A percentile compares a stretch with the other conserved stretches of the same genome.
phyloP scores from a whole-genome alignment of 164 flowering plant genomes.

The Amborella trichopoda region DNA sequence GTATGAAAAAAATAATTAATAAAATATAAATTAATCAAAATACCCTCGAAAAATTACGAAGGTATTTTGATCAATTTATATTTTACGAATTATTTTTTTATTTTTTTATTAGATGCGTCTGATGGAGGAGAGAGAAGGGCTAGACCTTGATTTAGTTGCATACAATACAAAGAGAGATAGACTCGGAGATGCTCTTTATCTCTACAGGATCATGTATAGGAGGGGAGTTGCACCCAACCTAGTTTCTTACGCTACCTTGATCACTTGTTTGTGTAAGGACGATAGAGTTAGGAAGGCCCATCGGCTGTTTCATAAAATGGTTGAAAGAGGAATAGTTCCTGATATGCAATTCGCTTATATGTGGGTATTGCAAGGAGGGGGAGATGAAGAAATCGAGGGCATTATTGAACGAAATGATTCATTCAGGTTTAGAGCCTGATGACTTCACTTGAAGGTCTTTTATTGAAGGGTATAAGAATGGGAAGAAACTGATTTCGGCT shows the following conservation, averaged over 20 bases:
- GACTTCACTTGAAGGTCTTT: constrained; percentile 42
- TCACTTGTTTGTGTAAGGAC: constrained; percentile 59
- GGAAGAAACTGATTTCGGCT: constrained; percentile 43
- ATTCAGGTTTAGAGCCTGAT: constrained; percentile 44
- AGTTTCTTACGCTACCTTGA: constrained; percentile 62
- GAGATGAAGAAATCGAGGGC: constrained; percentile 48
- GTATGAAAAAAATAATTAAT: too few relatives aligned
- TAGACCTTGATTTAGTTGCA: constrained; percentile 82
- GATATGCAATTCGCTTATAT: constrained; percentile 74
- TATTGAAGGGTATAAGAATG: constrained; percentile 50
- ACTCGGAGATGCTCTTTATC: constrained; percentile 60
- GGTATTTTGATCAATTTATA: too few relatives aligned
- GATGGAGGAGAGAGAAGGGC: too few relatives aligned
- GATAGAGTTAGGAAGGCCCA: constrained; percentile 63
- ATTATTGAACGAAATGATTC: constrained; percentile 54
- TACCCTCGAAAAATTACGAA: too few relatives aligned
- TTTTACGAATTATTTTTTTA: too few relatives aligned
- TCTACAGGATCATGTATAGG: constrained; percentile 71
- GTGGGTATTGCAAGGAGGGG: constrained; percentile 69
- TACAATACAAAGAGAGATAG: constrained; percentile 68
- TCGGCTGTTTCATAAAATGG: constrained; percentile 57
- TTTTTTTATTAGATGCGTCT: too few relatives aligned
- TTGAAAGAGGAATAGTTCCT: constrained; percentile 54
- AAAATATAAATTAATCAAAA: too few relatives aligned
- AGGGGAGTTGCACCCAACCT: constrained; percentile 63